phyloP scores from a whole-genome alignment of 2,329 filamentous ascomycete species.

The Xylaria sp. region DNA sequence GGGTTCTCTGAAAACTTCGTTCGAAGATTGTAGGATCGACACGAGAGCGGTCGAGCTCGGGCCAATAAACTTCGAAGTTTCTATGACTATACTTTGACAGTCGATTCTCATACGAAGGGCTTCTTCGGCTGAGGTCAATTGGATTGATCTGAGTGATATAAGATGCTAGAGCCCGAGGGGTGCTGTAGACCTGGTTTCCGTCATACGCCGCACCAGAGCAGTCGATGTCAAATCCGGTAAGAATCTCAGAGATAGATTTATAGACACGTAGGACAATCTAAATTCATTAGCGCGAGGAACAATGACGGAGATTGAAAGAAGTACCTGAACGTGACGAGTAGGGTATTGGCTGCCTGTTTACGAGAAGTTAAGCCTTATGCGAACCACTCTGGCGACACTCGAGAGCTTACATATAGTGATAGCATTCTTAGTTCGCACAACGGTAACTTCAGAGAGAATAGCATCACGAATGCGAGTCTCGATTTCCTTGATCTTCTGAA shows the following conservation, averaged over 20 bases:
- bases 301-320: background rate
- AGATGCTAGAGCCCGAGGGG: constrained; percentile 79
- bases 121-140: constrained; percentile 81
- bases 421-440: constrained; percentile 86
- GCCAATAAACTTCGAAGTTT: constrained; percentile 87
- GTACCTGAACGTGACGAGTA: constrained; percentile 77
- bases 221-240: constrained; percentile 90
- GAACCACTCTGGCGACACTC: background rate
- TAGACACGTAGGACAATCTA: constrained; percentile 84
- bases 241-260: constrained; percentile 83
- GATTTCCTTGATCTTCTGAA: constrained; percentile 87
- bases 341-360: constrained; percentile 77
- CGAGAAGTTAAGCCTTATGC: constrained; percentile 14
- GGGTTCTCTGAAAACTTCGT: constrained; percentile 77
- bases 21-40: constrained; percentile 91
- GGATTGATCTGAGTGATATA: constrained; percentile 87
- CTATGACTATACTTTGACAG: constrained; percentile 86
- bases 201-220: constrained; percentile 85
- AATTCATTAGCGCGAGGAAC: constrained; percentile 10
- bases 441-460: constrained; percentile 84
- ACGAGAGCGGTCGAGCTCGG: constrained; percentile 76
- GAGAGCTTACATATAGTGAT: constrained; percentile 73
- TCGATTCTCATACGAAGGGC: constrained; percentile 88
- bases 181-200: constrained; percentile 81
- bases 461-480: constrained; percentile 79